A percentile compares a stretch with the other conserved stretches of the same genome.
Conservation (phyloP, 208 protist species). For the Trypanosoma vivax region DNA sequence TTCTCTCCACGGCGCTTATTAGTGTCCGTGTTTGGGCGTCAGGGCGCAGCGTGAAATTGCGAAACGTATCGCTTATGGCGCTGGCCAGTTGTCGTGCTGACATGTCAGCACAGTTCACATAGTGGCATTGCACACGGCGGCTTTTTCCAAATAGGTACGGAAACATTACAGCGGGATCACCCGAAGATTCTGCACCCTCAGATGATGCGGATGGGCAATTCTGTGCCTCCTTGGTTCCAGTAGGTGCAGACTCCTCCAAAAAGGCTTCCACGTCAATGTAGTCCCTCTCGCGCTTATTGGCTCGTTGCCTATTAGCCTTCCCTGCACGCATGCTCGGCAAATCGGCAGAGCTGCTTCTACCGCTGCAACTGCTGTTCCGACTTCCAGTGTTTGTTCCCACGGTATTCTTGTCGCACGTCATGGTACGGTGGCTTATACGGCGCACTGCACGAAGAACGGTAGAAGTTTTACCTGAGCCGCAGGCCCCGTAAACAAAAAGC, state of each 20-base stretch:
- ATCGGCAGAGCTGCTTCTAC: conserved; percentile 14
- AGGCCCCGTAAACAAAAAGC: conserved; percentile 81
- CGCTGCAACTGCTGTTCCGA: conserved; percentile 12
- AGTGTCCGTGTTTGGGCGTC: conserved; percentile 28
- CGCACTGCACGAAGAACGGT: conserved; percentile 68
- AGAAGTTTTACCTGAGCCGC: conserved; percentile 79
- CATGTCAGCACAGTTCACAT: conserved; percentile 79
- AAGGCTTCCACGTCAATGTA: too few relatives aligned
- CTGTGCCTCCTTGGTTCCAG: not conserved
- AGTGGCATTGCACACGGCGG: conserved; percentile 52
- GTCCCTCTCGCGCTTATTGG: not conserved
- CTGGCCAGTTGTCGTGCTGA: conserved; percentile 34
- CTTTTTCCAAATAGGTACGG: not conserved
- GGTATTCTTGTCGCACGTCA: conserved; percentile 47
- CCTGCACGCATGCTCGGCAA: not conserved
- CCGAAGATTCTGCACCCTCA: not conserved
- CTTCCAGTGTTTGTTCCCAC: not conserved
- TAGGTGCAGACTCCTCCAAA: not conserved
- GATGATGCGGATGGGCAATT: not conserved
- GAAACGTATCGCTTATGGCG: conserved; percentile 35
- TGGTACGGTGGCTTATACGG: conserved; percentile 30
- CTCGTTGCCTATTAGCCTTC: not conserved
- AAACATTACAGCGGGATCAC: not conserved
- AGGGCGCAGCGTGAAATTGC: conserved; percentile 22
- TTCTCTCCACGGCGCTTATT: conserved; percentile 16